Evolutionary conservation across 164 flowering plant species (phyloP).

Genomic region (Taxillus chinensis): DNA sequence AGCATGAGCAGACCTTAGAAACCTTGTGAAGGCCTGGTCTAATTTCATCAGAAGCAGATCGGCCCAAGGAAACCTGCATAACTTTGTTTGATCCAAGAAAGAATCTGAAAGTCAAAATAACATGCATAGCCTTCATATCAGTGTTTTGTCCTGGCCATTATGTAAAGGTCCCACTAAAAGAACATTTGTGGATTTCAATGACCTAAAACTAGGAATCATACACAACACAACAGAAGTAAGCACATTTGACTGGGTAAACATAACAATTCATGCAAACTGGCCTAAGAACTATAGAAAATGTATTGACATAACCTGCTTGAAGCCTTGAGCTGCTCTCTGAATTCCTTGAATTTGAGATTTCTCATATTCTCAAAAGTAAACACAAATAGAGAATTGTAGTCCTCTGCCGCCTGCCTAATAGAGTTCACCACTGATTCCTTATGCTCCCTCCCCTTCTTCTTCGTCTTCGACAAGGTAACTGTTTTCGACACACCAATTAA

Average conservation of each 20-base stretch:
- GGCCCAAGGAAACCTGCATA: conserved; percentile 79
- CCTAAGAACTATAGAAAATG: not conserved
- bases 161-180: too few species aligned
- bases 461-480: conserved; percentile 88
- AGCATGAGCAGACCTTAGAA: conserved; percentile 43
- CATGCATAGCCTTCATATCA: too few species aligned
- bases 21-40: conserved; percentile 58
- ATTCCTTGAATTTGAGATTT: conserved; percentile 82
- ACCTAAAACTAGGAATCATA: too few species aligned
- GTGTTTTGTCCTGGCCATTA: too few species aligned
- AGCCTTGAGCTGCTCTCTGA: conserved; percentile 66
- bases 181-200: too few species aligned
- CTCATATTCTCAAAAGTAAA: conserved; percentile 88
- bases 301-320: conserved; percentile 41
- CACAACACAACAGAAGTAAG: not conserved
- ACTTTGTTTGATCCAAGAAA: conserved; percentile 94
- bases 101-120: conserved; percentile 33
- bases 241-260: too few species aligned
- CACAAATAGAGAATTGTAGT: conserved; percentile 50
- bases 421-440: conserved; percentile 57
- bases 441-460: conserved; percentile 88
- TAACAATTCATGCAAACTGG: not conserved
- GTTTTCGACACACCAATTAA: conserved; percentile 8
- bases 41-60: conserved; percentile 75
- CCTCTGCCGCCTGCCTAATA: conserved; percentile 61